A percentile compares a stretch with the other conserved stretches of the same genome.
phyloP scores from a whole-genome alignment of 495 filamentous ascomycete species.

The Neurospora sp. region DNA sequence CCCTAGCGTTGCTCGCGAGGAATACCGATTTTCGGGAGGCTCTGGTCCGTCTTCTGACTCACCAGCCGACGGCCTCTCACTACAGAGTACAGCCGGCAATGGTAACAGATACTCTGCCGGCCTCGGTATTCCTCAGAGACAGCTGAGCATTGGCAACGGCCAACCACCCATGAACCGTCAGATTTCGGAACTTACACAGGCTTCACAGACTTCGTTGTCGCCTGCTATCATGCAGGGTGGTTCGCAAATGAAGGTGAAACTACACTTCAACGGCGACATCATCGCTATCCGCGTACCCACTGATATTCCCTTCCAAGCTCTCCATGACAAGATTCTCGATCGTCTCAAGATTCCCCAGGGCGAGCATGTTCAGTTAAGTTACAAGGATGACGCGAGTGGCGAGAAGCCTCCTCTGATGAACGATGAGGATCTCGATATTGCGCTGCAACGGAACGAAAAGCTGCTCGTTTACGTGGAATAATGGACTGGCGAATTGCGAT shows the following conservation, averaged over 20 bases:
- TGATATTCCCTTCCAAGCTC: slow-evolving; percentile 64
- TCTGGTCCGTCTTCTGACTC: slow-evolving; percentile 64
- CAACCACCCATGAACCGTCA: slow-evolving; percentile 57
- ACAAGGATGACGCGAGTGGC: slow-evolving; percentile 76
- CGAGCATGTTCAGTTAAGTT: slow-evolving; percentile 65
- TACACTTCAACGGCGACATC: slow-evolving; percentile 81
- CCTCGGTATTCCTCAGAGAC: slow-evolving; percentile 46
- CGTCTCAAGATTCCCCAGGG: slow-evolving; percentile 55
- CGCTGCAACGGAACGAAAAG: slow-evolving; percentile 75
- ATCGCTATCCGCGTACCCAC: slow-evolving; percentile 82
- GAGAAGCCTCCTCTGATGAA: slow-evolving; percentile 61
- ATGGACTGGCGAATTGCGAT: neutral
- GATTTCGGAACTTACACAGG: slow-evolving; percentile 61
- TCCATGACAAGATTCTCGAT: slow-evolving; percentile 72
- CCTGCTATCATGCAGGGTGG: slow-evolving; percentile 32
- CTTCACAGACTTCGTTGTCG: slow-evolving; percentile 47
- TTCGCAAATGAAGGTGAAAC: slow-evolving; percentile 75
- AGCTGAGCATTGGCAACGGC: slow-evolving; percentile 43
- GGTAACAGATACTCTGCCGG: slow-evolving; percentile 41
- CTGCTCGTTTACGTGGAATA: slow-evolving; percentile 66
- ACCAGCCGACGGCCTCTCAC: slow-evolving; percentile 46
- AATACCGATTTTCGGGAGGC: slow-evolving; percentile 56
- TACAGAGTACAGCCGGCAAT: slow-evolving; percentile 61
- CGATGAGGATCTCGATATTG: slow-evolving; percentile 71
- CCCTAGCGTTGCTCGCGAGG: slow-evolving; percentile 50